Base-by-base conservation (phyloP, 1,139 yeast species). In the Pichia sp. region DNA sequence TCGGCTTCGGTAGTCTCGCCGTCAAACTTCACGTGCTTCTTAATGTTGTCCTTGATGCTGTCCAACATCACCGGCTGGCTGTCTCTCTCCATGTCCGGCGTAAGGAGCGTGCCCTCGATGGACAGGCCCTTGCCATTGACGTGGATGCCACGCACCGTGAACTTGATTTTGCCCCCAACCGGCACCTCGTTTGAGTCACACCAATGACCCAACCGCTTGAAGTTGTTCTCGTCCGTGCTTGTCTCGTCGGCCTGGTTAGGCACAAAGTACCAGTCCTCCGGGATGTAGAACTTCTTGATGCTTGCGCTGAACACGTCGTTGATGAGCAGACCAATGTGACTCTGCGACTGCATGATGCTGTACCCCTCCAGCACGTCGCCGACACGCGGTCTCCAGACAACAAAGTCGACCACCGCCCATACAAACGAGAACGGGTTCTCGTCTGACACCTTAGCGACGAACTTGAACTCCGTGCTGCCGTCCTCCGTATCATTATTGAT, bases 281-380 rank as follows among this genome's bases (percentile, higher is more conserved):
- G 99, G 59, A 93, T 90, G 63, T 82, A 83, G 67, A 80, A 85
- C 69, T 88, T 84, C 70, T 88, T 89, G 61, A 93, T 90, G 53
- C 95, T 84, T 38, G 97, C 98, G 72, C 93, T 95, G 75, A 93
- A 93, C 0, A 96, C 89, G 71, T 93, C 98, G 69, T 89, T 93
- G 53, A 93, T 78, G 62, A 93, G 78, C 60, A 93, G 76, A 58
- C 98, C 98, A 65, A 95, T 85, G 68, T 93, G 99, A 8, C 96
- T 87, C 15, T 96, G 97, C 1, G 97, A 86, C 74, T 92, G 97
- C 80, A 93, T 83, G 73, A 90, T 90, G 56, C 88, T 80, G 74
- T 83, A 80, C 6, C 99, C 99, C 68, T 92, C 96, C 36, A 92
- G 72, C 1, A 76, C 73, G 66, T 93, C 98, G 5, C 96, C 97